Percentiles rank a stretch among this genome's conserved stretches.
Evolutionary conservation across 257 asterid genomes (phyloP).

Genomic region (Primulina eburnea): DNA sequence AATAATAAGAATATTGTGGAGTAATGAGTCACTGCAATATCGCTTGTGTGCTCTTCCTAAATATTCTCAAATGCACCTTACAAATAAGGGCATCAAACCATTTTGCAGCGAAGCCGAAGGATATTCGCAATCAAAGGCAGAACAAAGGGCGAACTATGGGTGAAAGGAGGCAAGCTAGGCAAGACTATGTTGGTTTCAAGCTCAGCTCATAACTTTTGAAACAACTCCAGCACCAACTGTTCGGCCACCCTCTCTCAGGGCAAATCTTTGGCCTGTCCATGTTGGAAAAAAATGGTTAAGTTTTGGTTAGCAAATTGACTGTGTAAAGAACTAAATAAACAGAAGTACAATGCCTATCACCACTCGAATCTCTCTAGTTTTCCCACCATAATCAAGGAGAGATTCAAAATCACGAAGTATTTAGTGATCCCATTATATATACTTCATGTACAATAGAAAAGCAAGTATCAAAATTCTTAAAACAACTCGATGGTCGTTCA

Average conservation of each 20-base stretch:
- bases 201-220: slow-evolving; percentile 72
- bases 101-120: slow-evolving; percentile 10
- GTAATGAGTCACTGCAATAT: slow-evolving; percentile 30
- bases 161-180: not conserved
- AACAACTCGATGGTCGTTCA: too few relatives aligned
- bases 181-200: not conserved
- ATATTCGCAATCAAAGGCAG: slow-evolving; percentile 11
- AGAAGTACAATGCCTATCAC: not conserved
- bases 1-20: slow-evolving; percentile 31
- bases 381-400: not conserved
- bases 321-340: too few relatives aligned
- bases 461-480: not conserved
- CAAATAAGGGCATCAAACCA: slow-evolving; percentile 19
- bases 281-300: not conserved
- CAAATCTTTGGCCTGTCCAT: slow-evolving; percentile 93
- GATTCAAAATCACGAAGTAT: not conserved
- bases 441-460: too few relatives aligned
- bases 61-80: slow-evolving; percentile 21
- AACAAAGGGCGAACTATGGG: slow-evolving; percentile 18
- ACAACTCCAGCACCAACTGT: slow-evolving; percentile 99
- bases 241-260: slow-evolving; percentile 96
- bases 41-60: slow-evolving; percentile 20
- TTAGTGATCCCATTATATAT: too few relatives aligned
- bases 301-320: not conserved
- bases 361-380: not conserved